Evolutionary conservation across 495 filamentous ascomycete species (phyloP), one percentile per base, ranked within the genome.

Genomic region (Tetracladium marchalianum): DNA sequence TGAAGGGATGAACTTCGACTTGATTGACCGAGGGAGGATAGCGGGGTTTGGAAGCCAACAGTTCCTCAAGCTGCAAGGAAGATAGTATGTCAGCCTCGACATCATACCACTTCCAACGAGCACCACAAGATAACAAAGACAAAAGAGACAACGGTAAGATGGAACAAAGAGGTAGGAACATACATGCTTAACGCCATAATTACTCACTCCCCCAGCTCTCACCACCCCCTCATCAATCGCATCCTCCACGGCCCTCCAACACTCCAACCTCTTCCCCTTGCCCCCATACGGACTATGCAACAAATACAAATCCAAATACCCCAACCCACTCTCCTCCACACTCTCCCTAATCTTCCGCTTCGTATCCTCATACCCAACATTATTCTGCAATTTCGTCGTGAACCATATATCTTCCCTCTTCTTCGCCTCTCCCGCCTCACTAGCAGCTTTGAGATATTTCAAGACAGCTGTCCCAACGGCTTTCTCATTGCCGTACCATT

Each of bases 1-100:
- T 80, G 84, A 87, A 95, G 2, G 88, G 89, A 57, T 97, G 90
- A 24, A 95, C 70, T 66, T 96, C 89, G 58, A 87, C 84, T 62
- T 95, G 89, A 19, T 85, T 84, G 24, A 86, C 71, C 0, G 67
- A 68, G 0, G 81, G 79, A 8, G 57, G 39, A 16, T 81, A 60
- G 11, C 59, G 60, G 13, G 72, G 76, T 37, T 68, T 69, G 11
- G 70, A 74, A 19, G 57, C 68, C 40, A 80, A 63, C 9, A 86
- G 68, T 60, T 87, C 81, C 52, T 81, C 63, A 11, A 85, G 60
- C 71, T 80, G 53, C 17, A 10, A 41, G 8, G n/a, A 12, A 34
- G 11, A 36, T 36, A 32, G 48, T 17, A 17, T 35, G 15, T n/a
- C 41, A 9, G 7, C 2, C 31, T 16, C 17, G 11, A 2, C 15